Conservation (phyloP, 176 grass and related monocot species). For the Oryza meridionalis region DNA sequence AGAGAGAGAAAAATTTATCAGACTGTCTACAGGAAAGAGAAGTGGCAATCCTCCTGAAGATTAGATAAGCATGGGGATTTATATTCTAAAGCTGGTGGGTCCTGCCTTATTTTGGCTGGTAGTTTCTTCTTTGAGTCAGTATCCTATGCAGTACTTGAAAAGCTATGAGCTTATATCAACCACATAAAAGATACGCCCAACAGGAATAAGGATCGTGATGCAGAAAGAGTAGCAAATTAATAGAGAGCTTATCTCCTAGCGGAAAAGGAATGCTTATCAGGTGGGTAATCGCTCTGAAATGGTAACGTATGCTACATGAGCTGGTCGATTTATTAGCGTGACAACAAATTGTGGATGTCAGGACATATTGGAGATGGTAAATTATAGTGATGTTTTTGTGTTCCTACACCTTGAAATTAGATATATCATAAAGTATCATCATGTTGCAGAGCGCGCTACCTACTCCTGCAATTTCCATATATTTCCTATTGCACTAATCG, state of each 20-base stretch:
- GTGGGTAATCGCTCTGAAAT: neutral
- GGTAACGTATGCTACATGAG: neutral
- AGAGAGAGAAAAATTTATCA: neutral
- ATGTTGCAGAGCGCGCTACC: neutral
- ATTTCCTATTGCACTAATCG: neutral
- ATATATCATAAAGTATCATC: neutral
- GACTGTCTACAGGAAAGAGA: slow-evolving; percentile 18
- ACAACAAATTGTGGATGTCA: neutral
- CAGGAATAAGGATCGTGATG: neutral
- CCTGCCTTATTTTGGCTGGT: slow-evolving; percentile 26
- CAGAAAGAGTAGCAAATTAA: neutral
- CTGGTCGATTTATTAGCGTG: neutral
- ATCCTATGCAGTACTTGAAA: slow-evolving; percentile 22
- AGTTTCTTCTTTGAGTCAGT: slow-evolving; percentile 13
- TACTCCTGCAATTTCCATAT: neutral
- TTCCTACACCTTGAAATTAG: neutral
- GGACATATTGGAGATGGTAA: neutral
- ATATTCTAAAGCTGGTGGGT: slow-evolving; percentile 46
- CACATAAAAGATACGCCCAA: neutral
- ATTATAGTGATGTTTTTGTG: neutral
- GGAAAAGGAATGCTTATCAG: neutral
- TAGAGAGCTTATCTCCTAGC: neutral
- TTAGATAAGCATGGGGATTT: slow-evolving; percentile 48
- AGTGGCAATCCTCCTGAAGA: slow-evolving; percentile 25
- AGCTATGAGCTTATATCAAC: neutral